A percentile compares a stretch with the other conserved stretches of the same genome.
These are phyloP conservation scores for Microbotryum scabiosae DNA, from an alignment of 1,284 basidiomycete genomes.

Conservation along the genomic window DNA sequence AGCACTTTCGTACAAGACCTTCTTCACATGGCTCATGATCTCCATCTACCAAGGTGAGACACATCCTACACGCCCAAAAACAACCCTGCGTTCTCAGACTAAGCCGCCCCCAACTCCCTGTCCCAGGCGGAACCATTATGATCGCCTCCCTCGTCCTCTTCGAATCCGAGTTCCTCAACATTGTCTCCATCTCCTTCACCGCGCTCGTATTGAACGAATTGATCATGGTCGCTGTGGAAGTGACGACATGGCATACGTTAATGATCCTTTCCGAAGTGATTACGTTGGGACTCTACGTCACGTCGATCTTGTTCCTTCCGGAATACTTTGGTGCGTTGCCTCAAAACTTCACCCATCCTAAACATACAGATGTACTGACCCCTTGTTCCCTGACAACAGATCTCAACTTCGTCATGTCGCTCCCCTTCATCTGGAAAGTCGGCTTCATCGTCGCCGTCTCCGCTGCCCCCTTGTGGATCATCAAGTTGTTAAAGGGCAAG, in stretches of 20 bases:
- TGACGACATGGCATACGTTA: constrained; percentile 70
- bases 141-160: constrained; percentile 91
- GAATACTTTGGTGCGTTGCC: constrained; percentile 81
- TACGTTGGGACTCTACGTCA: constrained; percentile 78
- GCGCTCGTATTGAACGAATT: constrained; percentile 93
- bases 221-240: constrained; percentile 68
- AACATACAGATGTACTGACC: background rate
- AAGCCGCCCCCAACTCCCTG: background rate
- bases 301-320: constrained; percentile 87
- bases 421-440: constrained; percentile 89
- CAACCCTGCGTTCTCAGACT: background rate
- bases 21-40: constrained; percentile 97
- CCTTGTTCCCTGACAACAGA: constrained; percentile 47
- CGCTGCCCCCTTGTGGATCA: constrained; percentile 79
- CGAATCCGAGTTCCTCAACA: constrained; percentile 95
- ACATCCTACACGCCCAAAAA: background rate
- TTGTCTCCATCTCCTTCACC: constrained; percentile 96
- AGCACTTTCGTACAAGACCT: constrained; percentile 87
- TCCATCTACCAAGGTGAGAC: constrained; percentile 85
- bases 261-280: constrained; percentile 90
- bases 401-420: constrained; percentile 79
- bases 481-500: constrained; percentile 76
- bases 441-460: constrained; percentile 86
- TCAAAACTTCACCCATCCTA: background rate
- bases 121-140: constrained; percentile 89